Base-by-base conservation (phyloP, 2,329 filamentous ascomycete genomes). In the Talaromyces sp. region DNA sequence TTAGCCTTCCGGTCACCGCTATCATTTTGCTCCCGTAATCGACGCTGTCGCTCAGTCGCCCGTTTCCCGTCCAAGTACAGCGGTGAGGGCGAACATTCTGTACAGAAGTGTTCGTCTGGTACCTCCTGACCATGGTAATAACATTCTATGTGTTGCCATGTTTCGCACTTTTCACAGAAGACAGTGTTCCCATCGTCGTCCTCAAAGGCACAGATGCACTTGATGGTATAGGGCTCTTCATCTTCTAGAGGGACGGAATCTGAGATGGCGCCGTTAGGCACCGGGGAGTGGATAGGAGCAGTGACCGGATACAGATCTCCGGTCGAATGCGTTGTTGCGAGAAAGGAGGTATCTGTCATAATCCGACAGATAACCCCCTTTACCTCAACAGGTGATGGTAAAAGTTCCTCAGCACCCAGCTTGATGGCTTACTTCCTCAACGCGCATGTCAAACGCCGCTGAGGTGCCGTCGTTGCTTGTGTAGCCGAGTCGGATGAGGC, bases 131-230 rank as follows among this genome's bases (percentile, higher is more conserved):
- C 83, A 66, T 90, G 89, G 72, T 97, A 97, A 77, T 96, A 97
- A 77, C 94, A 99, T 71, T 91, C 87, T 67, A 96, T 96, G 75
- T 99, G 94, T 76, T 99, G 94, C 94, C 94, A 99, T 52, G 91
- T 94, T 72, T 96, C 89, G 80, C 94, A 99, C 60, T 82, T 84
- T 72, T 97, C 94, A 81, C 94, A 99, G 75, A 92, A 91, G 62
- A 99, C 95, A 60, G 94, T 99, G 75, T 90, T 93, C 75, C 94
- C 94, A 80, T 99, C 94, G 80, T 99, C 94, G 78, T 96, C 91
- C 73, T 85, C 80, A 75, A 89, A 97, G 73, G 86, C 86, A 78
- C 94, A 99, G 67, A 97, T 96, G 83, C 94, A 99, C 81, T 95
- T 96, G 79, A 97, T 97, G 60, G 90, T 95, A 74, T 95, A 96